These are phyloP conservation scores for Paramecium bursaria DNA, from an alignment of 73 alveolate genomes.

Conservation along the genomic window DNA sequence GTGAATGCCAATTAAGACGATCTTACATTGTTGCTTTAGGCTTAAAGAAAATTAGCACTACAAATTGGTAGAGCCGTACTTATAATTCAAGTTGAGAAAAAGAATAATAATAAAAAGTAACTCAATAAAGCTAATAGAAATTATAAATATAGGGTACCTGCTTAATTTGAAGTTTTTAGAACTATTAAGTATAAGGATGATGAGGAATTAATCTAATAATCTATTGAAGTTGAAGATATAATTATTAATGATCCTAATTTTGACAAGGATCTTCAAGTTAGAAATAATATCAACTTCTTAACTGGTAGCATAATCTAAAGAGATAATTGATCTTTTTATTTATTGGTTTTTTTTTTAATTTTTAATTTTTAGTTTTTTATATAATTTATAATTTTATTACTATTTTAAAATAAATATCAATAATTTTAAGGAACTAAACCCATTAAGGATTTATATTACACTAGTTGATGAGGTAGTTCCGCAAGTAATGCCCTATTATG, in stretches of 20 bases:
- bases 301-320: constrained; percentile 54
- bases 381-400: no score
- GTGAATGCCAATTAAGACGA: constrained; percentile 52
- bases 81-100: constrained; percentile 6
- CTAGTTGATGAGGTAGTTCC: constrained; percentile 94
- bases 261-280: constrained; percentile 24
- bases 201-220: background rate
- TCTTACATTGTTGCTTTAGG: background rate
- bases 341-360: no score
- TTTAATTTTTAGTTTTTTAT: no score
- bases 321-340: no score
- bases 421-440: constrained; percentile 63
- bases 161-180: constrained; percentile 50
- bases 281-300: constrained; percentile 42
- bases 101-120: constrained; percentile 30
- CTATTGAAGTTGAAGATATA: constrained; percentile 36
- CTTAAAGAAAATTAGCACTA: background rate
- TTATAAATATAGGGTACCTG: constrained; percentile 40
- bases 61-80: constrained; percentile 31
- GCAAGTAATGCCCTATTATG: constrained; percentile 96
- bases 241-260: constrained; percentile 51
- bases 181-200: constrained; percentile 39
- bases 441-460: constrained; percentile 69
- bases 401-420: no score
- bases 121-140: background rate